Conservation (phyloP, 371 early-diverging fungal genomes). For the Saksenaea vasiformis region DNA sequence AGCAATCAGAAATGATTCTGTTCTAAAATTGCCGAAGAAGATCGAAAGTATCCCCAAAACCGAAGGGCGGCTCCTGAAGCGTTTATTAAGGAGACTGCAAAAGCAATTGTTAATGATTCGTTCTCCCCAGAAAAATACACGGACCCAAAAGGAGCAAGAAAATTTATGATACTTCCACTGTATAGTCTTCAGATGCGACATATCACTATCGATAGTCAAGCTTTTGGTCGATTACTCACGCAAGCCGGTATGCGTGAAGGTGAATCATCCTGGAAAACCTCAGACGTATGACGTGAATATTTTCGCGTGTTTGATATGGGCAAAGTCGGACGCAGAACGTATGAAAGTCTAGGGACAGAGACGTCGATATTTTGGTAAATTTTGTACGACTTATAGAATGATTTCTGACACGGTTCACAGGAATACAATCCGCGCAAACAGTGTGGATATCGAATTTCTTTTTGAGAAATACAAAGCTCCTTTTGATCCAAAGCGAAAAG, state of each 20-base stretch:
- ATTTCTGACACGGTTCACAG: not conserved
- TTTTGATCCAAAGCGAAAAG: not conserved
- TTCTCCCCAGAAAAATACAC: not conserved
- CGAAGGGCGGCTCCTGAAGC: not conserved
- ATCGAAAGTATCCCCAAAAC: not conserved
- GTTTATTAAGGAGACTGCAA: not conserved
- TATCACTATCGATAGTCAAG: not conserved
- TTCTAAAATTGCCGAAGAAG: not conserved
- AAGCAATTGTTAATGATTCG: not conserved
- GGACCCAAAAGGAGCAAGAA: not conserved
- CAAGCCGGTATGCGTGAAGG: not conserved
- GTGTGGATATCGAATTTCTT: not conserved
- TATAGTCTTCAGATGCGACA: not conserved
- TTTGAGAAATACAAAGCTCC: not conserved
- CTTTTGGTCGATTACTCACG: not conserved
- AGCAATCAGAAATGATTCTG: not conserved
- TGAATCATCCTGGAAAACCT: not conserved
- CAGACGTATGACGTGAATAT: not conserved
- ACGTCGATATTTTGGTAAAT: not conserved
- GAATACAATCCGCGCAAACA: not conserved
- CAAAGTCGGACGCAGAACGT: not conserved
- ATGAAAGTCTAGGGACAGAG: not conserved
- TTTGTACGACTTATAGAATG: not conserved
- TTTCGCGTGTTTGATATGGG: not conserved
- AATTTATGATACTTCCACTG: not conserved